These are phyloP conservation scores for Salix brachista DNA, from an alignment of 345 rosid genomes.

Conservation along the genomic window DNA sequence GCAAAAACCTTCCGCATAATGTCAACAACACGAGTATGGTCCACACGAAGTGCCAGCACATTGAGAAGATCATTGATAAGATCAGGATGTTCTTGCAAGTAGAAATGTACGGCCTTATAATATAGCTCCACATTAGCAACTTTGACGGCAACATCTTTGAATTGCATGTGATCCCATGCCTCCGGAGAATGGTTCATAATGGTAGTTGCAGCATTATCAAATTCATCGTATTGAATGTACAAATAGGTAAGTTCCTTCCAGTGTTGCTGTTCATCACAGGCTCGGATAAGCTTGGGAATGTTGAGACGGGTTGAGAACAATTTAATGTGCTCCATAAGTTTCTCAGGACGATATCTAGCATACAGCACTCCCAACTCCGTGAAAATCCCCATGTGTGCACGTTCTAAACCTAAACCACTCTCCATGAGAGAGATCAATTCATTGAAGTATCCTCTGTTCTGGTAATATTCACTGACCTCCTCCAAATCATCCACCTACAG, in stretches of 20 bases:
- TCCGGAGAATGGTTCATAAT: slow-evolving; percentile 99
- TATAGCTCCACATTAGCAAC: slow-evolving; percentile 94
- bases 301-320: slow-evolving; percentile 95
- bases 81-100: slow-evolving; percentile 96
- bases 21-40: slow-evolving; percentile 95
- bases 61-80: slow-evolving; percentile 87
- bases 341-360: slow-evolving; percentile 94
- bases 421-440: slow-evolving; percentile 97
- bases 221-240: slow-evolving; percentile 89
- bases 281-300: slow-evolving; percentile 93
- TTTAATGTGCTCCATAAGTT: slow-evolving; percentile 98
- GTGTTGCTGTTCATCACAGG: slow-evolving; percentile 98
- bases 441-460: slow-evolving; percentile 95
- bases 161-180: slow-evolving; percentile 99
- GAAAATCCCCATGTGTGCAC: slow-evolving; percentile 99
- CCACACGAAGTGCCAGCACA: slow-evolving; percentile 89
- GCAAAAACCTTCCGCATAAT: slow-evolving; percentile 85
- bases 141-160: slow-evolving; percentile 87
- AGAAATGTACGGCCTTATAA: slow-evolving; percentile 97
- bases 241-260: slow-evolving; percentile 93
- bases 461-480: slow-evolving; percentile 94
- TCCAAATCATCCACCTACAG: slow-evolving; percentile 93
- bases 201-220: slow-evolving; percentile 97
- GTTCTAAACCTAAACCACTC: slow-evolving; percentile 96
- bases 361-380: slow-evolving; percentile 97